These are phyloP conservation scores for Capsella rubella DNA, from an alignment of 441 rosid species.

Conservation along the genomic window DNA sequence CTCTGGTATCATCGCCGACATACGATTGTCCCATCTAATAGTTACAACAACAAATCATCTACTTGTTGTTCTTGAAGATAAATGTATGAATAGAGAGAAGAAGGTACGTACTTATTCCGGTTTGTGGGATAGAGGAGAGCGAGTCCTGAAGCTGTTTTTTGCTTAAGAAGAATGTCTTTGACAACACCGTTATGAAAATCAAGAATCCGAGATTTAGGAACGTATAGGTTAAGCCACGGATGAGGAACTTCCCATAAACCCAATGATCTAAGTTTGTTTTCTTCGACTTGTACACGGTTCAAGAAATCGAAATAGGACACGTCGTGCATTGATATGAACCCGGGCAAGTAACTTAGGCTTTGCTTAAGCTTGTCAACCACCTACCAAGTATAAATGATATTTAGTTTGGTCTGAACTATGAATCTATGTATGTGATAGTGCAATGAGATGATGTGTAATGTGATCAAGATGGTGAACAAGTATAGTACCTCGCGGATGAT, in stretches of 20 bases:
- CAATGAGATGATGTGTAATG: background rate
- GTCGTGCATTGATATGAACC: conserved; percentile 64
- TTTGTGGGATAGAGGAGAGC: conserved; percentile 81
- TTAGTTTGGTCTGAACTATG: conserved; percentile 58
- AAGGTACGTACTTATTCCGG: conserved; percentile 57
- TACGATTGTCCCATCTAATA: conserved; percentile 82
- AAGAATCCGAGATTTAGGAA: conserved; percentile 74
- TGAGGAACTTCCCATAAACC: conserved; percentile 98
- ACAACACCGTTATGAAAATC: conserved; percentile 71
- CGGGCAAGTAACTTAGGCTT: conserved; percentile 57
- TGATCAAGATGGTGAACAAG: too few species aligned
- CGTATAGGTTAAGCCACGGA: conserved; percentile 94
- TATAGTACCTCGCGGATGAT: conserved; percentile 53
- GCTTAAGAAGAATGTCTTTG: conserved; percentile 66
- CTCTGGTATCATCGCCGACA: conserved; percentile 76
- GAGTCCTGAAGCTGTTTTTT: conserved; percentile 64
- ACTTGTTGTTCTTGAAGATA: background rate
- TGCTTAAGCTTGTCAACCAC: conserved; percentile 51
- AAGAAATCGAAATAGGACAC: conserved; percentile 76
- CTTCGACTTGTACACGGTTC: conserved; percentile 80
- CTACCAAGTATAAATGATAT: conserved; percentile 38
- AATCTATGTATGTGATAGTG: background rate
- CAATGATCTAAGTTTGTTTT: conserved; percentile 69
- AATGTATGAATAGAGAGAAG: background rate
- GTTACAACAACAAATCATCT: conserved; percentile 19